These are phyloP conservation scores for Lachnellula hyalina DNA, from an alignment of 2,329 filamentous ascomycete species.

Conservation along the genomic window DNA sequence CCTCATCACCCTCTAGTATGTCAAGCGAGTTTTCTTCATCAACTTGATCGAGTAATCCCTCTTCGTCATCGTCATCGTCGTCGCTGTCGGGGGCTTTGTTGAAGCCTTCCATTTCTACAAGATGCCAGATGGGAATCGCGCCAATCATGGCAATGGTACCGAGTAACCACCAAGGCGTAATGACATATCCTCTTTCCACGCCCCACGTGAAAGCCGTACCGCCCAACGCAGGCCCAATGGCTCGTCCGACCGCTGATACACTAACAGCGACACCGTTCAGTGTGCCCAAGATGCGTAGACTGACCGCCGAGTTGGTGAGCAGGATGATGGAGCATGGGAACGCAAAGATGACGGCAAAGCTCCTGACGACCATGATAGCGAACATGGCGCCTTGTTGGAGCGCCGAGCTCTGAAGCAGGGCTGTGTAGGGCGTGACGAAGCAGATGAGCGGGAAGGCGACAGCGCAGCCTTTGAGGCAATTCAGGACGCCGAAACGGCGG, in stretches of 20 bases:
- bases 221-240: constrained; percentile 67
- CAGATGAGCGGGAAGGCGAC: constrained; percentile 70
- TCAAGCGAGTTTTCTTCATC: constrained; percentile 15
- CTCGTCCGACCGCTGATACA: constrained; percentile 73
- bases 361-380: constrained; percentile 66
- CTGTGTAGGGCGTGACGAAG: constrained; percentile 74
- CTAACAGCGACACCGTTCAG: constrained; percentile 88
- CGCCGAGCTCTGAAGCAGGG: constrained; percentile 47
- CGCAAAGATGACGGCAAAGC: constrained; percentile 70
- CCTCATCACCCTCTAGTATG: constrained; percentile 21
- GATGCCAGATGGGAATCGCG: constrained; percentile 66
- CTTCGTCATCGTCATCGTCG: constrained; percentile 21
- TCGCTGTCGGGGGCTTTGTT: constrained; percentile 36
- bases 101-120: constrained; percentile 69
- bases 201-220: constrained; percentile 73
- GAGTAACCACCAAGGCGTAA: constrained; percentile 80
- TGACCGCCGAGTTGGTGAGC: constrained; percentile 78
- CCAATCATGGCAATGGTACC: constrained; percentile 57
- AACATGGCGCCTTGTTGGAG: constrained; percentile 59
- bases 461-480: constrained; percentile 62
- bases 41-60: constrained; percentile 5
- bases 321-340: constrained; percentile 90
- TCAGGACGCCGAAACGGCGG: constrained; percentile 64
- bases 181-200: constrained; percentile 67
- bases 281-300: constrained; percentile 73